A percentile compares a stretch with the other conserved stretches of the same genome.
Conservation (phyloP, 164 flowering plant genomes). For the Chimonanthus praecox region DNA sequence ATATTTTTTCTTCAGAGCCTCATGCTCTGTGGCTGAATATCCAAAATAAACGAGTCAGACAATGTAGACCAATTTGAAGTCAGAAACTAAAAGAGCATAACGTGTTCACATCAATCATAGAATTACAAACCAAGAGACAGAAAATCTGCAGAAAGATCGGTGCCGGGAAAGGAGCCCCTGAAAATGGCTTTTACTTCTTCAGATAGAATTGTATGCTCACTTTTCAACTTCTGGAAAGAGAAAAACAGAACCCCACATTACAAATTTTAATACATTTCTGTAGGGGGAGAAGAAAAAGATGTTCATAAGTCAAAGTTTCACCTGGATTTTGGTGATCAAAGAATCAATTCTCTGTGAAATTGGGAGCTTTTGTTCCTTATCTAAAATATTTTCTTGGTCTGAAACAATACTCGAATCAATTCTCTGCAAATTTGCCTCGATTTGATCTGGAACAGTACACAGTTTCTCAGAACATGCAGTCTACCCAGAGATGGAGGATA, state of each 20-base stretch:
- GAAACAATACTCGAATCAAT: background rate
- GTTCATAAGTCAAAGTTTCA: conserved; percentile 8
- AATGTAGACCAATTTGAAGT: background rate
- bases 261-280: background rate
- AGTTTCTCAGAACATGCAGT: background rate
- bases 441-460: conserved; percentile 1
- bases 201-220: conserved; percentile 36
- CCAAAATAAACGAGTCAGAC: conserved; percentile 2
- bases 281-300: background rate
- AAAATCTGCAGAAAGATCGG: conserved; percentile 38
- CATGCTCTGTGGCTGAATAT: conserved; percentile 41
- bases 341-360: conserved; percentile 37
- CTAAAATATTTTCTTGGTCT: background rate
- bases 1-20: conserved; percentile 50
- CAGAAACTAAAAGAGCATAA: background rate
- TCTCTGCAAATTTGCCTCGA: background rate
- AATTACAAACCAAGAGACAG: conserved; percentile 43
- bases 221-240: conserved; percentile 44
- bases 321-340: conserved; percentile 45
- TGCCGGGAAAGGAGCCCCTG: conserved; percentile 30
- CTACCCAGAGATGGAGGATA: background rate
- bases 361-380: conserved; percentile 35
- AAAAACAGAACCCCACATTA: conserved; percentile 1
- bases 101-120: background rate
- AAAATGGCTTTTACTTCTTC: conserved; percentile 42